phyloP scores from a whole-genome alignment of 1,139 yeast species.

The Saccharomyces hybrid region DNA sequence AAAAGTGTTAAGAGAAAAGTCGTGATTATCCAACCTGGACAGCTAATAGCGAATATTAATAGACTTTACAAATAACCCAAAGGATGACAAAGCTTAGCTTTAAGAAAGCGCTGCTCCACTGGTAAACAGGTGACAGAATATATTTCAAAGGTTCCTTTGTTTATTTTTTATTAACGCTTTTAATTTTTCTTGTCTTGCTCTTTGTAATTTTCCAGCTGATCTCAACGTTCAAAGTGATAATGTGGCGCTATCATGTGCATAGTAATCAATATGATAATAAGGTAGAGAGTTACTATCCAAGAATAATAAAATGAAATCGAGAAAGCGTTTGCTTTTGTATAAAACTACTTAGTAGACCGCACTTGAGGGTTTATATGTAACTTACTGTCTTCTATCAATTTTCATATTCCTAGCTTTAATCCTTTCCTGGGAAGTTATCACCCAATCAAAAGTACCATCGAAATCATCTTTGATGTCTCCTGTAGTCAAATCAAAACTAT shows the following conservation, averaged over 20 bases:
- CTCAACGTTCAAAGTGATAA: not conserved
- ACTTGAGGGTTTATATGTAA: not conserved
- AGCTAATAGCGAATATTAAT: not conserved
- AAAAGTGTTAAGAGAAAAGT: not conserved
- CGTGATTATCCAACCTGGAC: not conserved
- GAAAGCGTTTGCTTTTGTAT: not conserved
- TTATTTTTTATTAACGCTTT: not conserved
- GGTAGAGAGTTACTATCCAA: not conserved
- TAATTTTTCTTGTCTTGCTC: not conserved
- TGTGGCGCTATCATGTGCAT: not conserved
- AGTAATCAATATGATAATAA: not conserved
- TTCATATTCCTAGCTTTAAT: slow-evolving; percentile 47
- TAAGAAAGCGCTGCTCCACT: not conserved
- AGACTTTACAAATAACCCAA: not conserved
- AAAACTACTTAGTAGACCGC: not conserved
- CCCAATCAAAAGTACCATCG: slow-evolving; percentile 64
- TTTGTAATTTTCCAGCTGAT: not conserved
- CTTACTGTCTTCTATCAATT: slow-evolving; percentile 34
- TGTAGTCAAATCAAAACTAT: slow-evolving; percentile 46
- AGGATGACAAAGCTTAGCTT: not conserved
- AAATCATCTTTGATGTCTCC: slow-evolving; percentile 29
- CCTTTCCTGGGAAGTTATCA: slow-evolving; percentile 72
- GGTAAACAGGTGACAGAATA: not conserved
- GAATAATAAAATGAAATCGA: not conserved
- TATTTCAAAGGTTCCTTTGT: not conserved